Evolutionary conservation across 2,329 filamentous ascomycete genomes (phyloP).

Genomic region (Botryotinia narcissicola): DNA sequence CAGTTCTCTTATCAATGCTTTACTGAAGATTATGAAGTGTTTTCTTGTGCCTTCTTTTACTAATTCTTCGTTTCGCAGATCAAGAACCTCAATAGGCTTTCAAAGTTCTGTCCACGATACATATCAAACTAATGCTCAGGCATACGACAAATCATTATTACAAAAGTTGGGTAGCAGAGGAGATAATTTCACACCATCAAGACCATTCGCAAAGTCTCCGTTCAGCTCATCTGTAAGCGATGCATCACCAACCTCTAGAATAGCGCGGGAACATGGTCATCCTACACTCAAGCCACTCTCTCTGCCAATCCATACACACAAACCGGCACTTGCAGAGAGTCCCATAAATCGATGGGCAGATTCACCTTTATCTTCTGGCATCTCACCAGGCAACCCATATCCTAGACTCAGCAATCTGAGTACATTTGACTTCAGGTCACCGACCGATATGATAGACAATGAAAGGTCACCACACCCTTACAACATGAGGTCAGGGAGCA

Average conservation of each 20-base stretch:
- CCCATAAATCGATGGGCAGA: constrained; percentile 38
- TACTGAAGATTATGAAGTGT: not conserved
- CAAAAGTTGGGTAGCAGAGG: constrained; percentile 39
- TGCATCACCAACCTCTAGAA: constrained; percentile 37
- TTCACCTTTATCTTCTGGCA: constrained; percentile 33
- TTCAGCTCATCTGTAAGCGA: constrained; percentile 39
- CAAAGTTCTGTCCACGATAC: constrained; percentile 39
- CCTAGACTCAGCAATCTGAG: constrained; percentile 28
- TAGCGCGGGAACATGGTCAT: constrained; percentile 35
- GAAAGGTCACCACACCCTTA: constrained; percentile 36
- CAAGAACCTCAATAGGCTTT: constrained; percentile 33
- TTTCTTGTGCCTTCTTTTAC: constrained; percentile 4
- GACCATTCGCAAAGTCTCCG: constrained; percentile 30
- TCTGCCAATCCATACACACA: constrained; percentile 36
- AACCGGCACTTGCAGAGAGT: constrained; percentile 34
- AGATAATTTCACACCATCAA: constrained; percentile 39
- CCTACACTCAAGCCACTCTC: constrained; percentile 39
- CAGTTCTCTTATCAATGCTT: constrained; percentile 10
- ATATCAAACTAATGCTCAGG: constrained; percentile 39
- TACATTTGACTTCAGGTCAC: constrained; percentile 35
- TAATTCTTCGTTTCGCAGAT: constrained; percentile 27
- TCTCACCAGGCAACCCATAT: constrained; percentile 34
- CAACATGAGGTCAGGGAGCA: constrained; percentile 44
- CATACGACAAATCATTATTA: constrained; percentile 41
- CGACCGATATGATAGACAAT: constrained; percentile 35